Base-by-base conservation (phyloP, 2,329 filamentous ascomycete genomes). In the Penicillium sp. region DNA sequence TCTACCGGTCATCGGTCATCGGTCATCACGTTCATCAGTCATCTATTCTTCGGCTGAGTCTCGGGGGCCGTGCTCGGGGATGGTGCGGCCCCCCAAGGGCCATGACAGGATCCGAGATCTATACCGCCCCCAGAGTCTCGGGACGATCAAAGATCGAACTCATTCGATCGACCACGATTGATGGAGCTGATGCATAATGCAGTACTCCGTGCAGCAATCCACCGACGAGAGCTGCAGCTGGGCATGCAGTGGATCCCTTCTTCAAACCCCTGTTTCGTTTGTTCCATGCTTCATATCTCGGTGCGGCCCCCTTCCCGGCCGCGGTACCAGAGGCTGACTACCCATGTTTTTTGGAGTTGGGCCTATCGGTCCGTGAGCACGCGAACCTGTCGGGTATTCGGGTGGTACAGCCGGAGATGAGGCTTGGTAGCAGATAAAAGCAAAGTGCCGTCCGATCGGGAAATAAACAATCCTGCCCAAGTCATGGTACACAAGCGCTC, bases 341-440 rank as follows among this genome's bases (percentile, higher is more conserved):
- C 58, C 63, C 63, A 65, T 63, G 63, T 65, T 65, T 63, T 65
- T 65, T 61, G 51, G 48, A 35, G 51, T 30, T 45, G 53, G 37
- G 52, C 58, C 51, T 58, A 40, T 58, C 54, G 61, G 52, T 45
- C 61, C 61, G 55, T 35, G 51, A 58, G 54, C 49, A 40, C 51
- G 40, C 45, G 59, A 62, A 42, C 59, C 62, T 58, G 38, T 25
- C 11, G n/a, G 19, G 43, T 22, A 30, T 5, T 55, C 59, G 56
- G 52, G 33, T 59, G 62, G 62, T 64, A 62, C 62, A 48, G 22
- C 35, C 49, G 33, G 51, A 28, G 6, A 56, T 26, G 42, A 42
- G 6, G 43, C 14, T 28, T 51, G 48, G 48, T 35, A 51, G 30
- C 10, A 51, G 28, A n/a, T 22, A 22, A 22, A 22, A 22, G 19